Evolutionary conservation across 305 asterid genomes (phyloP), one percentile per base, ranked within the genome.

Genomic region (Plantago lanceolata): DNA sequence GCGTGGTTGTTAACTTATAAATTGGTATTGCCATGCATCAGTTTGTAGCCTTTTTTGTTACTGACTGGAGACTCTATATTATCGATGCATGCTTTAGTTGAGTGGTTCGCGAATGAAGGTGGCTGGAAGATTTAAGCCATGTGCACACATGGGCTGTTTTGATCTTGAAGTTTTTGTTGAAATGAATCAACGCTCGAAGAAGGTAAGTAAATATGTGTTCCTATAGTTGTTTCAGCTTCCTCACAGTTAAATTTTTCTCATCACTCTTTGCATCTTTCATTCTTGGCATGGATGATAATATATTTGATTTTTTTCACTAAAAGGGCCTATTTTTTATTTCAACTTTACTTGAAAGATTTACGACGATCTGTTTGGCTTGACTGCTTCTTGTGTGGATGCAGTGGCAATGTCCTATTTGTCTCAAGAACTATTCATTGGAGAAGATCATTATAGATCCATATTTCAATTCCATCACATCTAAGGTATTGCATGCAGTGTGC

Each of bases 391-490:
- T 81, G 63, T 76, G 75, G 61, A 56, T 94, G 90, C 90, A 94
- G 99, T 94, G 99, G 99, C 99, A 94, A 74, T 94, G 99, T 64
- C 99, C 99, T 67, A 74, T 88, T 72, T 94, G 99, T 85, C 76
- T 90, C 71, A 94, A 84, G 94, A 94, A 94, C 78, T 94, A 85
- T 73, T 75, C 94, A 44, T 72, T 86, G 89, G 97, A 88, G 76
- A 84, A 85, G 73, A 83, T 90, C 70, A 84, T 94, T 75, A 81
- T 88, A 70, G 99, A 94, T 71, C 96, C 99, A 6, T 94, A 94
- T 84, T 94, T 90, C 74, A 90, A 88, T 68, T 83, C 78, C 66
- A 88, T 94, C 72, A 68, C 87, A 14, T 82, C 90, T 40, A 81
- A 86, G 97, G 99, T 90, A 90, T 66, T 53, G 24, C 26, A 14